Conservation (phyloP, 2,329 filamentous ascomycete genomes). For the Colletotrichum higginsianum region DNA sequence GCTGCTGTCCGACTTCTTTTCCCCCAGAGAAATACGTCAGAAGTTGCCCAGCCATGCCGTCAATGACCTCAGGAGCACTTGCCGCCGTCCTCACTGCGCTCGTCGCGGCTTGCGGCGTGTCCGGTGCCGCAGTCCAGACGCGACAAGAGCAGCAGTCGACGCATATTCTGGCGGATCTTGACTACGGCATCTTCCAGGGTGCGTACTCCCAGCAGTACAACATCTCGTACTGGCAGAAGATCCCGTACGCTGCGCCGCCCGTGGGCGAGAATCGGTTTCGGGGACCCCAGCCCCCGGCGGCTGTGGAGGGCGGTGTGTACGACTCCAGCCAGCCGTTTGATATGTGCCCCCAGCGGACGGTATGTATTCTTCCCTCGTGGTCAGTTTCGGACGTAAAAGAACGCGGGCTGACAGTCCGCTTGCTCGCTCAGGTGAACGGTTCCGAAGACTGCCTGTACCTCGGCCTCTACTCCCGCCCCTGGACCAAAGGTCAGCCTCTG, state of each 20-base stretch:
- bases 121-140: conserved; percentile 20
- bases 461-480: conserved; percentile 72
- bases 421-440: conserved; percentile 58
- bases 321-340: conserved; percentile 69
- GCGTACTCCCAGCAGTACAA: conserved; percentile 67
- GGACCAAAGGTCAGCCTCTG: conserved; percentile 59
- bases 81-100: conserved; percentile 11
- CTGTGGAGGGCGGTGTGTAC: conserved; percentile 64
- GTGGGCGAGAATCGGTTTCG: conserved; percentile 72
- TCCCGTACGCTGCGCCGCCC: conserved; percentile 73
- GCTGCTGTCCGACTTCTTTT: background rate
- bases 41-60: conserved; percentile 22
- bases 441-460: conserved; percentile 75
- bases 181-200: conserved; percentile 68
- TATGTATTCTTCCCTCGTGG: conserved; percentile 43
- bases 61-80: conserved; percentile 14
- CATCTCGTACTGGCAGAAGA: conserved; percentile 72
- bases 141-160: conserved; percentile 23
- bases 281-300: conserved; percentile 69
- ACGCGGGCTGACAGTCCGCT: background rate
- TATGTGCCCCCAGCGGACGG: conserved; percentile 71
- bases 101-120: conserved; percentile 16
- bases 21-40: background rate
- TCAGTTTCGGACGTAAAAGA: background rate
- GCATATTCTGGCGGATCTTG: conserved; percentile 48